Evolutionary conservation across 108 stramenopile genomes (phyloP).

Genomic region (Nitzschia palea): DNA sequence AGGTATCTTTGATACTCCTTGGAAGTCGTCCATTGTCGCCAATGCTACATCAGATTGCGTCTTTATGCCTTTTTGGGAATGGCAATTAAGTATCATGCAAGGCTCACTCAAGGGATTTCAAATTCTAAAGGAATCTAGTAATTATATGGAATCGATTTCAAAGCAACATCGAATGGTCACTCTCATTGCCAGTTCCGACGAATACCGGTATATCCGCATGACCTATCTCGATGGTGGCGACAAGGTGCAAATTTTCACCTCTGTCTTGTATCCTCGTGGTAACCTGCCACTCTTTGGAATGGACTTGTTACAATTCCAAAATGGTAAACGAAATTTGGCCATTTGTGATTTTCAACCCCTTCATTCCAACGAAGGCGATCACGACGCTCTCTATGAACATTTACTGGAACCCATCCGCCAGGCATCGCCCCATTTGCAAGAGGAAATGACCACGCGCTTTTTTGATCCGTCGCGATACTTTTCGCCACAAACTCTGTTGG

Average conservation of each 20-base stretch:
- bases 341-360: conserved; percentile 91
- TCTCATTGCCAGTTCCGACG: conserved; percentile 54
- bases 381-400: conserved; percentile 46
- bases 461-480: conserved; percentile 90
- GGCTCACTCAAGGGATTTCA: conserved; percentile 63
- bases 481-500: conserved; percentile 86
- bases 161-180: conserved; percentile 81
- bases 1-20: conserved; percentile 38
- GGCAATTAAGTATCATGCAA: conserved; percentile 71
- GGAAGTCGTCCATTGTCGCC: conserved; percentile 68
- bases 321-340: conserved; percentile 70
- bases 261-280: conserved; percentile 42
- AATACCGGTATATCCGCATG: conserved; percentile 48
- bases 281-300: conserved; percentile 86
- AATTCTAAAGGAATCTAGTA: conserved; percentile 28
- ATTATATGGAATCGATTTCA: conserved; percentile 65
- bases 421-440: conserved; percentile 74
- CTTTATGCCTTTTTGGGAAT: conserved; percentile 83
- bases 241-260: conserved; percentile 60
- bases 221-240: conserved; percentile 64
- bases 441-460: conserved; percentile 77
- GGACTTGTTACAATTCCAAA: conserved; percentile 77
- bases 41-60: conserved; percentile 45
- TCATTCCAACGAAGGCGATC: conserved; percentile 52
- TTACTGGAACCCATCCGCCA: conserved; percentile 68